Percentiles rank a stretch among this genome's conserved stretches.
Conservation (phyloP, 2,329 filamentous ascomycete species). For the Trichoderma aggressivum region DNA sequence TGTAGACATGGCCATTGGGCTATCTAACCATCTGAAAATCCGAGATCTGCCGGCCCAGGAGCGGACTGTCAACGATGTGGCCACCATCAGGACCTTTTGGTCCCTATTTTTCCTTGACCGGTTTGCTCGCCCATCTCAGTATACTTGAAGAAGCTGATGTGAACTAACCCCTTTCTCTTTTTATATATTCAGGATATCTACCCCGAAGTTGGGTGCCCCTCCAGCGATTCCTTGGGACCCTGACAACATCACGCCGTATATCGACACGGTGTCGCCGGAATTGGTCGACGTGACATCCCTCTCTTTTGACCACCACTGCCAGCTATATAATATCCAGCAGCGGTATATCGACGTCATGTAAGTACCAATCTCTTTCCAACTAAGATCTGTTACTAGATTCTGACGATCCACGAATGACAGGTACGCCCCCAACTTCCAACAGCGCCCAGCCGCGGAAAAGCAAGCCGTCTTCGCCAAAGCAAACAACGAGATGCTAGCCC, state of each 20-base stretch:
- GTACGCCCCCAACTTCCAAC: background rate
- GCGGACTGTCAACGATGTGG: background rate
- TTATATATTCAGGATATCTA: background rate
- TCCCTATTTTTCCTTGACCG: constrained; percentile 12
- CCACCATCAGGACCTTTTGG: constrained; percentile 16
- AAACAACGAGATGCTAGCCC: background rate
- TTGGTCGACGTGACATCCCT: background rate
- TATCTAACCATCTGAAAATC: constrained; percentile 10
- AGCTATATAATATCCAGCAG: background rate
- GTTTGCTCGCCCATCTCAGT: background rate
- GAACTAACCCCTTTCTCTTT: background rate
- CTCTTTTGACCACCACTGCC: constrained; percentile 13
- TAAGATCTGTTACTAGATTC: background rate
- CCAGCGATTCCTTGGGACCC: constrained; percentile 1
- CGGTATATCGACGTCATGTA: constrained; percentile 9
- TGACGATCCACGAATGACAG: background rate
- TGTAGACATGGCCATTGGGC: constrained; percentile 17
- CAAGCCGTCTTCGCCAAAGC: constrained; percentile 2
- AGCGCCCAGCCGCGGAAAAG: background rate
- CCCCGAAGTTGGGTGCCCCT: background rate
- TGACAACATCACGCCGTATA: constrained; percentile 6
- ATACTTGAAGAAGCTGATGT: background rate
- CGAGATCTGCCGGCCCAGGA: background rate
- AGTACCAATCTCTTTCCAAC: background rate
- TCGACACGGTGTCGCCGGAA: constrained; percentile 2